Conservation (phyloP, 2,329 filamentous ascomycete genomes). For the Aspergillus sp. region DNA sequence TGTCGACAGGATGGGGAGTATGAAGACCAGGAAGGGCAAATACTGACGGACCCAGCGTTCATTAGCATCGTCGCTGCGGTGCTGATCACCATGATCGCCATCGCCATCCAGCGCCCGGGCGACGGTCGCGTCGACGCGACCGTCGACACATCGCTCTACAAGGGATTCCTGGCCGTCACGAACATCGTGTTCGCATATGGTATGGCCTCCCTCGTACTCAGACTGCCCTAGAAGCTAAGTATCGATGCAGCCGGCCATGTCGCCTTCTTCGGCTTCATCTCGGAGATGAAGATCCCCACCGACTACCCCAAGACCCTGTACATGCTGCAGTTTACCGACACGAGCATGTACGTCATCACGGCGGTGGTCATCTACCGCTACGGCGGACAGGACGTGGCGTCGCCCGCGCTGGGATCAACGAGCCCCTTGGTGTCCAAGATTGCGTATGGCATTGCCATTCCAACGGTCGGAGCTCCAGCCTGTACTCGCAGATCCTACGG, state of each 20-base stretch:
- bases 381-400: constrained; percentile 57
- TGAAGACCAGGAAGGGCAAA: no score
- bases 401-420: constrained; percentile 64
- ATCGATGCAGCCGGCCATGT: constrained; percentile 9
- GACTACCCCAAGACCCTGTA: constrained; percentile 61
- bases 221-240: no score
- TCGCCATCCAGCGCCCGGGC: constrained; percentile 50
- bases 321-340: constrained; percentile 57
- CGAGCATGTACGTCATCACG: constrained; percentile 61
- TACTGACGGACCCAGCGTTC: constrained; percentile 42
- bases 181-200: constrained; percentile 69
- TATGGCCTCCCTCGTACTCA: no score
- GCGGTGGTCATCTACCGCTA: constrained; percentile 66
- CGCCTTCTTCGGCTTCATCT: constrained; percentile 55
- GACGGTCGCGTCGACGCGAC: constrained; percentile 26
- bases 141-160: constrained; percentile 44
- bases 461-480: constrained; percentile 28
- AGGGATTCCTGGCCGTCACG: constrained; percentile 57
- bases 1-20: no score
- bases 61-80: constrained; percentile 62
- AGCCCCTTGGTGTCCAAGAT: constrained; percentile 55
- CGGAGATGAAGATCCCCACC: constrained; percentile 58
- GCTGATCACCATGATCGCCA: constrained; percentile 62
- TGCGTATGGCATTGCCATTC: constrained; percentile 65
- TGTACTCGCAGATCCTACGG: neutral